Percentiles rank a stretch among this genome's conserved stretches.
Evolutionary conservation across 164 flowering plant genomes (phyloP).

Genomic region (Berberis thunbergii): DNA sequence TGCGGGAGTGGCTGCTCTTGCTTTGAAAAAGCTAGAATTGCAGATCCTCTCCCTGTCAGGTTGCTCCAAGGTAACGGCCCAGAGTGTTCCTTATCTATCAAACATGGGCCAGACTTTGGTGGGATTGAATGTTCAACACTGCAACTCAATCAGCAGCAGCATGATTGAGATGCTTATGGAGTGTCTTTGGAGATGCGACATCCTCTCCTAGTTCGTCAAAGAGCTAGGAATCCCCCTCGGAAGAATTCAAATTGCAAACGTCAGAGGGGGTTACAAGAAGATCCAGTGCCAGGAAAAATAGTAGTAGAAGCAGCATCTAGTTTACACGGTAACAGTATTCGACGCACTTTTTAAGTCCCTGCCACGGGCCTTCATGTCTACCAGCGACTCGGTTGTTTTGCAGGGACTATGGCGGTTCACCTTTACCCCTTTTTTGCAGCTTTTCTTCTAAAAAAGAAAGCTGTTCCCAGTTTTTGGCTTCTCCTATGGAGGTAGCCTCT

Average conservation of each 20-base stretch:
- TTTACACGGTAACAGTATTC: conserved; percentile 13
- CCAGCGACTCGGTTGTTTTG: conserved; percentile 20
- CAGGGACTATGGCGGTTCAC: conserved; percentile 24
- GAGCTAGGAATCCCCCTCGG: neutral
- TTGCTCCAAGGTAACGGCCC: conserved; percentile 50
- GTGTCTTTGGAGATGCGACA: conserved; percentile 61
- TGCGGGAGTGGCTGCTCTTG: conserved; percentile 40
- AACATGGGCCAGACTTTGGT: conserved; percentile 41
- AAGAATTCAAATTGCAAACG: neutral
- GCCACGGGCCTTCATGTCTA: conserved; percentile 20
- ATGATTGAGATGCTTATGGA: conserved; percentile 32
- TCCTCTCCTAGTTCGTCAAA: conserved; percentile 33
- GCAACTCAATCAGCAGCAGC: conserved; percentile 45
- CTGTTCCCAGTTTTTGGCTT: conserved; percentile 38
- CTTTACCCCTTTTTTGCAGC: conserved; percentile 37
- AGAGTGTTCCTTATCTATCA: conserved; percentile 28
- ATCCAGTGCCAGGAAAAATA: neutral
- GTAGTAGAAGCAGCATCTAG: conserved; percentile 4
- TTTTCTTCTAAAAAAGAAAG: conserved; percentile 22
- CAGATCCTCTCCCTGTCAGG: conserved; percentile 59
- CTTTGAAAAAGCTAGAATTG: conserved; percentile 34
- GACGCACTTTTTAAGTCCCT: conserved; percentile 37
- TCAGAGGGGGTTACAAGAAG: conserved; percentile 1
- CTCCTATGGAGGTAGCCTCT: conserved; percentile 13
- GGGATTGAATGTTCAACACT: conserved; percentile 54